Evolutionary conservation across 2,329 filamentous ascomycete genomes (phyloP), one percentile per base, ranked within the genome.

Genomic region (Cladosporium sp.): DNA sequence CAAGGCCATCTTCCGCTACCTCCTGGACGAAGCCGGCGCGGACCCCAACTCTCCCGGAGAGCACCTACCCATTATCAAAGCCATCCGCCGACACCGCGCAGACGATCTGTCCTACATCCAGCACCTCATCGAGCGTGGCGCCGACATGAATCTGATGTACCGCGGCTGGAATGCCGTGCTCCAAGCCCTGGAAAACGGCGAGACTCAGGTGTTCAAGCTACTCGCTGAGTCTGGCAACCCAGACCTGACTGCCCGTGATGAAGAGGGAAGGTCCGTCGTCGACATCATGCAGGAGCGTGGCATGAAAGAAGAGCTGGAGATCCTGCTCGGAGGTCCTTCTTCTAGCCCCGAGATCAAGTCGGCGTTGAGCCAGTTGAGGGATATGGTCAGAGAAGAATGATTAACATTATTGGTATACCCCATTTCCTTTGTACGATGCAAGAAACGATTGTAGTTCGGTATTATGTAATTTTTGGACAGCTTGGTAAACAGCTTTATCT

Each of bases 41-140:
- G 83, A 88, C 64, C 79, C 84, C 44, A 88, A 88, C 67, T 77
- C 82, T 0, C 85, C 86, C 0, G 86, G 86, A 19, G 86, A 89
- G 74, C 86, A 89, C 70, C 73, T 89, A 10, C 86, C 86, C 7
- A 80, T 89, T 54, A 85, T 89, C 69, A 89, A 89, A 71, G 83
- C 86, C 1, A 77, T 89, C 44, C 80, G 86, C 3, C 76, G 83
- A 20, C 81, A 81, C 64, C 75, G 80, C 55, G 77, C 77, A 8
- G 75, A 78, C 34, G 80, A 87, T 62, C 79, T 80, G 0, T 80
- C 83, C 39, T 82, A 87, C 56, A 77, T 89, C 32, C 80, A 85
- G 68, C 76, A 86, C 72, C 76, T 89, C 5, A 77, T 89, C 7
- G 79, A 78, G 10, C 78, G 80, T 59, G 86, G 86, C 9, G 86